Evolutionary conservation across 495 filamentous ascomycete genomes (phyloP).

Genomic region (Usnea hakonensis): DNA sequence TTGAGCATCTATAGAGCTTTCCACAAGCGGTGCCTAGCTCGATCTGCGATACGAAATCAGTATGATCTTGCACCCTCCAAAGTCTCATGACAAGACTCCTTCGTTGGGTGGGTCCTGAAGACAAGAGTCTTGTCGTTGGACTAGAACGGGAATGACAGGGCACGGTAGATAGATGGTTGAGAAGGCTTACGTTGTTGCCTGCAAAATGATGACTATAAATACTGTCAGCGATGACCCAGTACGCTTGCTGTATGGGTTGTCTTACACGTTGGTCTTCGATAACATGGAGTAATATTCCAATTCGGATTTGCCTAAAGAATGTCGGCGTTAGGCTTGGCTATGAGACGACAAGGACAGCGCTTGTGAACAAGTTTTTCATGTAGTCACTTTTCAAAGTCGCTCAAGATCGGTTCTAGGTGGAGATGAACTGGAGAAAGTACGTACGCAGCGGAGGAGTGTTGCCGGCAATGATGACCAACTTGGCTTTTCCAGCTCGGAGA

Average conservation of each 20-base stretch:
- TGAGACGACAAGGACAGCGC: not conserved
- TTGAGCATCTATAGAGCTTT: slow-evolving; percentile 75
- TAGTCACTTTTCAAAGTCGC: slow-evolving; percentile 42
- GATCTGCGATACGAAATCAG: slow-evolving; percentile 56
- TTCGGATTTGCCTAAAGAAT: not conserved
- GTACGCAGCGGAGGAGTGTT: slow-evolving; percentile 86
- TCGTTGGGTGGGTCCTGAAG: slow-evolving; percentile 57
- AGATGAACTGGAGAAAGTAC: not conserved
- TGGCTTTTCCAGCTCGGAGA: slow-evolving; percentile 64
- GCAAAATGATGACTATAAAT: slow-evolving; percentile 84
- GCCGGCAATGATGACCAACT: slow-evolving; percentile 71
- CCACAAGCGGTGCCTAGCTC: slow-evolving; percentile 92
- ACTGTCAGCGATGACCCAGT: not conserved
- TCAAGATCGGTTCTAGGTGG: not conserved
- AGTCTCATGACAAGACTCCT: slow-evolving; percentile 61
- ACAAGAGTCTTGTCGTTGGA: slow-evolving; percentile 16
- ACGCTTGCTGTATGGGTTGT: not conserved
- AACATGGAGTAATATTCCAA: slow-evolving; percentile 69
- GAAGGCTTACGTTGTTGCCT: slow-evolving; percentile 84
- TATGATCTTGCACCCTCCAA: slow-evolving; percentile 71
- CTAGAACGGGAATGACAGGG: slow-evolving; percentile 9
- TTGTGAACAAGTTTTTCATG: not conserved
- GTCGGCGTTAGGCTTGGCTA: not conserved
- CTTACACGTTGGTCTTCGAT: slow-evolving; percentile 54
- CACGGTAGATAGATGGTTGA: slow-evolving; percentile 15